Evolutionary conservation across 805 yeast species (phyloP).

Genomic region (Cyberlindnera maclurae): DNA sequence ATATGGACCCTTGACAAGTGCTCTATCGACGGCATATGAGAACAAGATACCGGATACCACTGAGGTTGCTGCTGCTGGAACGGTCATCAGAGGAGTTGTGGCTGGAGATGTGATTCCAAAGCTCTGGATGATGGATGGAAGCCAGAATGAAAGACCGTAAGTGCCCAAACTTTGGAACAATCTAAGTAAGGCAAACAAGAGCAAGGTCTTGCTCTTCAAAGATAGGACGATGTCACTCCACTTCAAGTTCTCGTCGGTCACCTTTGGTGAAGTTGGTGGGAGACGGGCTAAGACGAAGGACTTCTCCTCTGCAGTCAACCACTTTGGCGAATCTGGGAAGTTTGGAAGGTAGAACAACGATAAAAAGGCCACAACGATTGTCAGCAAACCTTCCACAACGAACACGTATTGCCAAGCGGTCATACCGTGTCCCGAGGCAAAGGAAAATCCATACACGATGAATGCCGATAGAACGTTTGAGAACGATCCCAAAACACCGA

Average conservation of each 20-base stretch:
- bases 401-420: slow-evolving; percentile 18
- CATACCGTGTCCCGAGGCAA: slow-evolving; percentile 12
- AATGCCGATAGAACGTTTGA: slow-evolving; percentile 21
- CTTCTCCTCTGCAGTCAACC: slow-evolving; percentile 14
- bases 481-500: slow-evolving; percentile 20
- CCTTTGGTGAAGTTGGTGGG: background rate
- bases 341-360: slow-evolving; percentile 12
- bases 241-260: background rate
- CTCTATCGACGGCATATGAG: slow-evolving; percentile 7
- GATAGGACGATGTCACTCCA: background rate
- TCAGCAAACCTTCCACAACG: slow-evolving; percentile 15
- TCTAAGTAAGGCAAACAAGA: slow-evolving; percentile 4
- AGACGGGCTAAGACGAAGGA: slow-evolving; percentile 10
- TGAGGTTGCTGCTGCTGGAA: slow-evolving; percentile 7
- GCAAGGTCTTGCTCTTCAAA: slow-evolving; percentile 1
- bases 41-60: slow-evolving; percentile 8
- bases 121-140: slow-evolving; percentile 8
- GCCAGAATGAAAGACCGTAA: slow-evolving; percentile 10
- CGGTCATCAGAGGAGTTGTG: slow-evolving; percentile 27
- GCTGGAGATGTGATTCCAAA: slow-evolving; percentile 7
- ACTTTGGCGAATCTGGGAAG: slow-evolving; percentile 16
- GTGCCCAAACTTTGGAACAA: slow-evolving; percentile 7
- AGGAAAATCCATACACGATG: slow-evolving; percentile 16
- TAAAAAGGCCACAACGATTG: slow-evolving; percentile 8
- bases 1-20: slow-evolving; percentile 3